Evolutionary conservation across 129 eudicot genomes (phyloP).

Genomic region (Flaveria brownii): DNA sequence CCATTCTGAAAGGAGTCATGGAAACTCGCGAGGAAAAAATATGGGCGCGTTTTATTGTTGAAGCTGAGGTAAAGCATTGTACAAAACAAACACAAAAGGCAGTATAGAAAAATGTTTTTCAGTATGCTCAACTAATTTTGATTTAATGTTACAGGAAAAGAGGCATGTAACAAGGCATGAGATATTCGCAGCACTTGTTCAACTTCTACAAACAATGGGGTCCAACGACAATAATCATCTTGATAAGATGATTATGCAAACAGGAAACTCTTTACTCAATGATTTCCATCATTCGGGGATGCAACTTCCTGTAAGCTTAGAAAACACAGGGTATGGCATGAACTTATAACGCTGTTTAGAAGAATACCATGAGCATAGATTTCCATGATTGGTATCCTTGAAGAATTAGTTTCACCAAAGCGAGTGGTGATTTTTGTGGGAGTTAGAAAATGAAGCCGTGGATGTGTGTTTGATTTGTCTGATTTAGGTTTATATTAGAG

Average conservation of each 20-base stretch:
- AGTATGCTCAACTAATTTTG: neutral
- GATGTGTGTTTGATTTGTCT: neutral
- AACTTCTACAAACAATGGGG: conserved; percentile 58
- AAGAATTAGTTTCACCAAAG: conserved; percentile 3
- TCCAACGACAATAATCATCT: conserved; percentile 31
- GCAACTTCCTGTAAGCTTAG: conserved; percentile 54
- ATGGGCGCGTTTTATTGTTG: conserved; percentile 83
- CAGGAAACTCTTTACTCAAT: conserved; percentile 42
- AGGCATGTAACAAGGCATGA: conserved; percentile 71
- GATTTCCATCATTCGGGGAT: conserved; percentile 44
- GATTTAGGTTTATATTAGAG: neutral
- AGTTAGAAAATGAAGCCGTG: conserved; percentile 16
- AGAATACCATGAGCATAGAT: conserved; percentile 38
- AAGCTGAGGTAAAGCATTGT: conserved; percentile 58
- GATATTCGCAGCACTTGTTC: conserved; percentile 77
- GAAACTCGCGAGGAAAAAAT: conserved; percentile 66
- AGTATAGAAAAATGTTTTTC: neutral
- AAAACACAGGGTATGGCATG: conserved; percentile 43
- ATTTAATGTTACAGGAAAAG: conserved; percentile 48
- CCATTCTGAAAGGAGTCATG: conserved; percentile 80
- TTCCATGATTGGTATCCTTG: conserved; percentile 43
- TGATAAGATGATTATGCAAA: conserved; percentile 39
- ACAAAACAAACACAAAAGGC: neutral
- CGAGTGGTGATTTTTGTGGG: conserved; percentile 10
- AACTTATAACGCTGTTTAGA: conserved; percentile 38